phyloP scores from a whole-genome alignment of 345 rosid genomes.

The Acer yangbiense region DNA sequence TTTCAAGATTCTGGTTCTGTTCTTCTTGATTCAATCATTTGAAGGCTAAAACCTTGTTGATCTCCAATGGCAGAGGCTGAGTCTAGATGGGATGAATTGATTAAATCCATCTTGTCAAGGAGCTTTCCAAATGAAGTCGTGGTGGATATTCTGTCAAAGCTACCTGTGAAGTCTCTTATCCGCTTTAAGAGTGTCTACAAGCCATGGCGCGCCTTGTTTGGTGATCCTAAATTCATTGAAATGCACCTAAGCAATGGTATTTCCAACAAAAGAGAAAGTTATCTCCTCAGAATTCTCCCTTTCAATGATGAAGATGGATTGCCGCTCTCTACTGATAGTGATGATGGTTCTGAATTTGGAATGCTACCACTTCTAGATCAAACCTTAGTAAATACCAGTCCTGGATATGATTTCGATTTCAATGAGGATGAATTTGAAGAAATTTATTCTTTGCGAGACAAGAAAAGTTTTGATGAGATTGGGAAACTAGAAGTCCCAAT shows the following conservation, averaged over 20 bases:
- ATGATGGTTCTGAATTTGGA: too few relatives aligned
- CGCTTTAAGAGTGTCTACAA: constrained; percentile 14
- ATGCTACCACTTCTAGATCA: too few relatives aligned
- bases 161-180: constrained; percentile 16
- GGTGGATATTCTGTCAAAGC: constrained; percentile 19
- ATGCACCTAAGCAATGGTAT: not conserved
- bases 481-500: not conserved
- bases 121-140: constrained; percentile 11
- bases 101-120: not conserved
- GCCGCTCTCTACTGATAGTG: too few relatives aligned
- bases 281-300: not conserved
- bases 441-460: not conserved
- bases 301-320: too few relatives aligned
- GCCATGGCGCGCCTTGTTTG: constrained; percentile 10
- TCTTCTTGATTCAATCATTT: too few relatives aligned
- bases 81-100: constrained; percentile 5
- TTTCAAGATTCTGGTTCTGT: not conserved
- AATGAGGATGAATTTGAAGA: not conserved
- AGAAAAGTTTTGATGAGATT: not conserved
- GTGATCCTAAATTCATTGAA: constrained; percentile 7
- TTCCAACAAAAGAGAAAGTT: not conserved
- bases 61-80: not conserved
- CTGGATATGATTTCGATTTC: too few relatives aligned
- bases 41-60: too few relatives aligned
- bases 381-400: too few relatives aligned